phyloP scores from a whole-genome alignment of 805 yeast genomes.

The Blastobotrys peoriensis region DNA sequence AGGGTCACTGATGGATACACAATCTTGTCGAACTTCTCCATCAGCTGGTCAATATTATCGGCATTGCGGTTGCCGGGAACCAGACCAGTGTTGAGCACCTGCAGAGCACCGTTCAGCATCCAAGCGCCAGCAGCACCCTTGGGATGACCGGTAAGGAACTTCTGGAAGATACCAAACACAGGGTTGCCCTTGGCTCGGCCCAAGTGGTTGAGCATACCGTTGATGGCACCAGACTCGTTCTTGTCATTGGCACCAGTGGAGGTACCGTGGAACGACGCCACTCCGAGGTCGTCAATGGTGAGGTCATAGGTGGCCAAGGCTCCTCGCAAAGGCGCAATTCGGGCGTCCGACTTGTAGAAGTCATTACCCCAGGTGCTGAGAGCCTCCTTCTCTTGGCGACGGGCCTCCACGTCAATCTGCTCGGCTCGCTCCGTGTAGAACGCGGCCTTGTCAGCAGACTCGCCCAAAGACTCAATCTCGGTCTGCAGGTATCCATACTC shows the following conservation, averaged over 20 bases:
- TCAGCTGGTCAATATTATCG: constrained; percentile 80
- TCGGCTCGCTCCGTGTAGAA: constrained; percentile 80
- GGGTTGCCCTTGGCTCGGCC: constrained; percentile 99
- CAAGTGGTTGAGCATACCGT: constrained; percentile 87
- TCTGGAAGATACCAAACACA: constrained; percentile 96
- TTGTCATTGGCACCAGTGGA: constrained; percentile 98
- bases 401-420: constrained; percentile 79
- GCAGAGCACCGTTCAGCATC: constrained; percentile 99
- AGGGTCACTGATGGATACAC: constrained; percentile 91
- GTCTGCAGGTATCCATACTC: constrained; percentile 67
- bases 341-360: constrained; percentile 83
- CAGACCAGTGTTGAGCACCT: constrained; percentile 82
- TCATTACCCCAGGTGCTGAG: constrained; percentile 93
- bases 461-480: constrained; percentile 54
- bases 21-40: constrained; percentile 81
- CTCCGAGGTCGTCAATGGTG: constrained; percentile 90
- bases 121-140: constrained; percentile 99
- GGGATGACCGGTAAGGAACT: constrained; percentile 98
- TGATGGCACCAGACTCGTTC: constrained; percentile 90
- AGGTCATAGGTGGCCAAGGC: constrained; percentile 91
- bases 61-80: constrained; percentile 99
- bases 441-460: constrained; percentile 35
- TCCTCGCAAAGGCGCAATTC: constrained; percentile 96
- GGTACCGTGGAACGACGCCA: constrained; percentile 98
- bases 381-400: constrained; percentile 79